Conservation (phyloP, 2,329 filamentous ascomycete species). For the Ramularia endophylla region DNA sequence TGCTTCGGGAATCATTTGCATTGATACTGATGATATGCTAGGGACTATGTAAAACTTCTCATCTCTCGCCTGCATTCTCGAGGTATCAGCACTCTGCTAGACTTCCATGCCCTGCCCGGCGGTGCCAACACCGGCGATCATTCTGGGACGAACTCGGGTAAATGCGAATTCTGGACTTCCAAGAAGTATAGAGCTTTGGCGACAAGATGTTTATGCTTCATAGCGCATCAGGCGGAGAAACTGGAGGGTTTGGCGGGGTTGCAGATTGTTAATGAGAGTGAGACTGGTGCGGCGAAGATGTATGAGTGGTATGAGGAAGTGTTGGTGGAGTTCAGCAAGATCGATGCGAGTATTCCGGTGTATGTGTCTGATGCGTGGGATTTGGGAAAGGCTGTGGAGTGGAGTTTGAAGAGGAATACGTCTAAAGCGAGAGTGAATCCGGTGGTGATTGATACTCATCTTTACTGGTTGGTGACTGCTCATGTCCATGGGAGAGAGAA, state of each 20-base stretch:
- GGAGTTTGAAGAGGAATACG: conserved; percentile 31
- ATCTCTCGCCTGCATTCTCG: conserved; percentile 40
- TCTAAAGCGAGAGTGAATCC: conserved; percentile 33
- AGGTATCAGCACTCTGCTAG: conserved; percentile 53
- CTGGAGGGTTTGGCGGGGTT: conserved; percentile 48
- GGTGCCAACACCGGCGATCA: conserved; percentile 53
- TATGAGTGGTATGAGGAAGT: conserved; percentile 53
- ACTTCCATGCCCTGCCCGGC: conserved; percentile 54
- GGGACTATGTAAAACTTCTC: conserved; percentile 31
- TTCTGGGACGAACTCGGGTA: conserved; percentile 49
- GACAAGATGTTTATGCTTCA: conserved; percentile 44
- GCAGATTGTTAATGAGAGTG: conserved; percentile 54
- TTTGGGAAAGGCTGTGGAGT: conserved; percentile 41
- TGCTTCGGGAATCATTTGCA: too few species aligned
- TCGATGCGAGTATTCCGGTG: conserved; percentile 48
- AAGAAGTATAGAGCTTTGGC: conserved; percentile 40
- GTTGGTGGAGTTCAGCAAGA: conserved; percentile 40
- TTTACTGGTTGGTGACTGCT: conserved; percentile 41
- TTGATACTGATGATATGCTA: too few species aligned
- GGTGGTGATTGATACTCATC: conserved; percentile 53
- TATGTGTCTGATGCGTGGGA: conserved; percentile 57
- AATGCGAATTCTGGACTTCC: conserved; percentile 48
- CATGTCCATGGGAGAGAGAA: too few species aligned
- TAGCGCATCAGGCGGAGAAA: conserved; percentile 42
- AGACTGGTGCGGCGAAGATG: conserved; percentile 45